phyloP scores from a whole-genome alignment of 192 early-diverging fungal genomes.

The Mortierella antarctica region DNA sequence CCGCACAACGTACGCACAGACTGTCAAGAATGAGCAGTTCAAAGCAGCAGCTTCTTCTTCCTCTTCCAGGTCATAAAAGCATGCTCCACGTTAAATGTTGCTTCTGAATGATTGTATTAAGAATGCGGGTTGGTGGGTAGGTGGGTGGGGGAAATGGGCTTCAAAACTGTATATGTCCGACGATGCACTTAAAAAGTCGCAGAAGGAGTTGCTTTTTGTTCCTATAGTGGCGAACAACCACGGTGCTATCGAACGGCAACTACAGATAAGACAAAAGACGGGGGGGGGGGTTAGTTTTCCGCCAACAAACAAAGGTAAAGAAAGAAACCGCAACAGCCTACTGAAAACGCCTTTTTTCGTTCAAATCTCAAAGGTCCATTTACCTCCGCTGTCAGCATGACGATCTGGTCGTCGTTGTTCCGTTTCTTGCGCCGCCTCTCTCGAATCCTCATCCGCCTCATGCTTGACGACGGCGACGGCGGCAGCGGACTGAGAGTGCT shows the following conservation, averaged over 20 bases:
- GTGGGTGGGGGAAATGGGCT: neutral
- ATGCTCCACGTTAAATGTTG: neutral
- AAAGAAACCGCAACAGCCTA: too few species aligned
- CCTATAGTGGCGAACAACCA: too few species aligned
- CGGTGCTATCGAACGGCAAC: too few species aligned
- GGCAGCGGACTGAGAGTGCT: neutral
- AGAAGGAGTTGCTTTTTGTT: too few species aligned
- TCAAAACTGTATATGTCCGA: neutral
- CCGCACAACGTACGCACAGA: conserved; percentile 17
- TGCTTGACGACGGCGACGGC: neutral
- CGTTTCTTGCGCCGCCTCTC: neutral
- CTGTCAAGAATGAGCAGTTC: neutral
- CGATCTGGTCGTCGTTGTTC: conserved; percentile 1
- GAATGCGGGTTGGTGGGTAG: too few species aligned
- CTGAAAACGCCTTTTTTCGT: too few species aligned
- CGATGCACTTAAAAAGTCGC: neutral
- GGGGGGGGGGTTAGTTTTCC: too few species aligned
- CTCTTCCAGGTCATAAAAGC: neutral
- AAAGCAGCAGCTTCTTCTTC: neutral
- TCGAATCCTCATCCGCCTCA: neutral
- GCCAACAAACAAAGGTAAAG: too few species aligned
- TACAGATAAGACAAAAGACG: too few species aligned
- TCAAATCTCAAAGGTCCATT: neutral
- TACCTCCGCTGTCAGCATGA: conserved; percentile 1
- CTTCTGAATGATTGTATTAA: neutral